These are phyloP conservation scores for Oryza brachyantha DNA, from an alignment of 176 grass and related monocot genomes.

Conservation along the genomic window DNA sequence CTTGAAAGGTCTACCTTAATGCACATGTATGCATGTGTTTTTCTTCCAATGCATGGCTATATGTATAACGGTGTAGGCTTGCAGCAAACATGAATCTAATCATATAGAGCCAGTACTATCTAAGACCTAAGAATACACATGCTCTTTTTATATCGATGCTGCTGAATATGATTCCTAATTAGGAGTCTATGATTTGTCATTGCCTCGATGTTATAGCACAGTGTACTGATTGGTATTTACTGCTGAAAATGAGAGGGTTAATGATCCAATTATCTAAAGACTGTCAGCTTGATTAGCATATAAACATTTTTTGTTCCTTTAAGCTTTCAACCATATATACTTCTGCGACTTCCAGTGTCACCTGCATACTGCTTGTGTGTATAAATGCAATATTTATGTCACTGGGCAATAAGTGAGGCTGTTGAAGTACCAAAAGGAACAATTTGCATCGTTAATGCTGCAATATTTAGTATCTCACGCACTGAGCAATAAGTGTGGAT, in stretches of 20 bases:
- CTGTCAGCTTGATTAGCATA: not conserved
- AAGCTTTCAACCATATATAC: not conserved
- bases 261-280: not conserved
- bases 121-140: not conserved
- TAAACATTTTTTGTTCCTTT: not conserved
- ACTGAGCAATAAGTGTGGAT: constrained; percentile 14
- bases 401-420: constrained; percentile 20
- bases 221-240: not conserved
- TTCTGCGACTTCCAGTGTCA: constrained; percentile 21
- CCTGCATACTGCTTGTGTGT: not conserved
- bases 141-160: not conserved
- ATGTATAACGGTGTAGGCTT: too few species aligned
- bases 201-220: not conserved
- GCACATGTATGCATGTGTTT: too few species aligned
- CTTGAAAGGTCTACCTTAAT: not conserved
- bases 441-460: constrained; percentile 32
- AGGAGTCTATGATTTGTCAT: not conserved
- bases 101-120: too few species aligned
- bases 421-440: constrained; percentile 33
- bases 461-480: constrained; percentile 29
- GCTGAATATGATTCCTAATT: not conserved
- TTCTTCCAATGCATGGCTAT: too few species aligned
- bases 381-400: constrained; percentile 40
- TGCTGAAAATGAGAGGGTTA: not conserved
- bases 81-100: too few species aligned